A percentile compares a stretch with the other conserved stretches of the same genome.
Evolutionary conservation across 2,329 filamentous ascomycete genomes (phyloP).

Genomic region (Sporothrix brasiliensis): DNA sequence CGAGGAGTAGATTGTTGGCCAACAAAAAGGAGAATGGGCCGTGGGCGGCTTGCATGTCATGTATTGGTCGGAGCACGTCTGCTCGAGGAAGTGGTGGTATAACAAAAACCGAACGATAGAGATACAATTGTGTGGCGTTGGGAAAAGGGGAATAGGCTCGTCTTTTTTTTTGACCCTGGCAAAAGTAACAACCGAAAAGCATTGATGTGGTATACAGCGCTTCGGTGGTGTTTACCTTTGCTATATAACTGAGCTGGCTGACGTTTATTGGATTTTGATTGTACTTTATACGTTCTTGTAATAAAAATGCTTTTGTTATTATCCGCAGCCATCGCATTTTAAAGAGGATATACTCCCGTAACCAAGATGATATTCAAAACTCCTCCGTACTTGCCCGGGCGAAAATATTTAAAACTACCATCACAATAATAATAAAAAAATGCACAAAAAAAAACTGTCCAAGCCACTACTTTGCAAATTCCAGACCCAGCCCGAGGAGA

Average conservation of each 20-base stretch:
- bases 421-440: background rate
- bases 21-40: background rate
- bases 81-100: background rate
- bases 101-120: background rate
- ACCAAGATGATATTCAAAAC: background rate
- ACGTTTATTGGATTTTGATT: background rate
- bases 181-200: background rate
- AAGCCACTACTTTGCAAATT: no score
- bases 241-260: background rate
- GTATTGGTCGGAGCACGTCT: background rate
- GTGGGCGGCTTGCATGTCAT: background rate
- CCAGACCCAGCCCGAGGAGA: background rate
- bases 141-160: background rate
- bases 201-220: background rate
- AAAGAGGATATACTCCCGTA: slow-evolving; percentile 1
- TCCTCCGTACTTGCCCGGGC: background rate
- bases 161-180: background rate
- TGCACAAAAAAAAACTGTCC: background rate
- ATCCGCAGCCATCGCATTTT: background rate
- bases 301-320: background rate
- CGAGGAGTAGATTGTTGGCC: slow-evolving; percentile 31
- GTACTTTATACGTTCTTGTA: background rate
- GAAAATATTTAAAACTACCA: background rate
- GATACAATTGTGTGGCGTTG: slow-evolving; percentile 12
- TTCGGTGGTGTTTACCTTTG: background rate